Conservation (phyloP, 139 green algal species). For the Ostreobium quekettii region DNA sequence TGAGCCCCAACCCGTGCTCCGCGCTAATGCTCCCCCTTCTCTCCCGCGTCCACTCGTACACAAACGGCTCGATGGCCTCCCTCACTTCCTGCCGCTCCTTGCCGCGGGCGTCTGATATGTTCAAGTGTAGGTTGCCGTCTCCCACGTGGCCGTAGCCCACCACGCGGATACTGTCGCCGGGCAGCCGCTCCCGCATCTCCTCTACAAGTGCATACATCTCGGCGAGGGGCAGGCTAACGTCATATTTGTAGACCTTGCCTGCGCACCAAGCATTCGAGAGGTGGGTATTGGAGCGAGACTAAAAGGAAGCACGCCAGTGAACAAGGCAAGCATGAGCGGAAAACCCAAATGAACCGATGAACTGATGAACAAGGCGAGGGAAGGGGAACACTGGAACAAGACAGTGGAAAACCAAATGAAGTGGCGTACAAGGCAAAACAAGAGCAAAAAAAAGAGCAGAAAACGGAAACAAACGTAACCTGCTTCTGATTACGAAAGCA, state of each 20-base stretch:
- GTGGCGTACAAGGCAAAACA: too few species aligned
- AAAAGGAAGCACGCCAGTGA: too few species aligned
- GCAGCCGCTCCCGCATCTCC: constrained; percentile 52
- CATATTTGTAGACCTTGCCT: constrained; percentile 91
- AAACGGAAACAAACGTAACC: too few species aligned
- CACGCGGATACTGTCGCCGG: constrained; percentile 33
- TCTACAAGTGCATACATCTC: constrained; percentile 80
- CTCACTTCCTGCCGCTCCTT: constrained; percentile 33
- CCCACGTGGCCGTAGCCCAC: constrained; percentile 93
- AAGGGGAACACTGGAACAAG: too few species aligned
- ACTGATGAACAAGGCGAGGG: background rate
- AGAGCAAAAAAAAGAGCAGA: too few species aligned
- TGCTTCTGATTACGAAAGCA: too few species aligned
- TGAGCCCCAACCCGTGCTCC: constrained; percentile 90
- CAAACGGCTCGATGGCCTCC: constrained; percentile 80
- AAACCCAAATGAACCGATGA: background rate
- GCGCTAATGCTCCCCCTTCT: constrained; percentile 80
- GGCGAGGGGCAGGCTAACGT: constrained; percentile 53
- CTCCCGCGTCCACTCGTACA: constrained; percentile 79
- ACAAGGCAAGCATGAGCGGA: too few species aligned
- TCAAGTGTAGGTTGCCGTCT: constrained; percentile 96
- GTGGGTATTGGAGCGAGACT: too few species aligned
- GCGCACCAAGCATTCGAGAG: too few species aligned
- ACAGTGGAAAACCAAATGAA: too few species aligned
- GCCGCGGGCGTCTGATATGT: constrained; percentile 52